Evolutionary conservation across 306 rosid species (phyloP).

Genomic region (Castanea mollissima): DNA sequence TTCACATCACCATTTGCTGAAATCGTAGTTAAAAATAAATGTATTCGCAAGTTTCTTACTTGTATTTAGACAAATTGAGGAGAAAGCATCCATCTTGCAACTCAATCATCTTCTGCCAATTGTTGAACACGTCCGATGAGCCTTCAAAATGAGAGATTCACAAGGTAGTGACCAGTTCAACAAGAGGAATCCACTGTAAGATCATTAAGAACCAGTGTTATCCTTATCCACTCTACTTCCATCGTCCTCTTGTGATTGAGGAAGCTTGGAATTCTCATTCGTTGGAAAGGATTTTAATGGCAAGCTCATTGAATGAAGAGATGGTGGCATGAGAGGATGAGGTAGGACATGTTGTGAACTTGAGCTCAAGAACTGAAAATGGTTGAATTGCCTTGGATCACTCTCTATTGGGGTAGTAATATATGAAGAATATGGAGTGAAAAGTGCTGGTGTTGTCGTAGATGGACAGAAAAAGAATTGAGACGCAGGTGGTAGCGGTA

Average conservation of each 20-base stretch:
- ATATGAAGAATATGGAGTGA: conserved; percentile 47
- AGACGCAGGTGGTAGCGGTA: conserved; percentile 31
- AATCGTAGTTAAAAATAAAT: neutral
- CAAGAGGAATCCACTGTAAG: neutral
- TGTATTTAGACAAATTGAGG: neutral
- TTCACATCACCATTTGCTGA: neutral
- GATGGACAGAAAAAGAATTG: conserved; percentile 48
- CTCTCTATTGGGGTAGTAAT: conserved; percentile 38
- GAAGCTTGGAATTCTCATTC: conserved; percentile 40
- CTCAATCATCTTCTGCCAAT: neutral
- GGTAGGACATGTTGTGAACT: conserved; percentile 33
- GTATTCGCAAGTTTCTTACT: neutral
- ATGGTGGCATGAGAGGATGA: conserved; percentile 45
- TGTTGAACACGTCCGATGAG: conserved; percentile 14
- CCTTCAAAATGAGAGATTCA: neutral
- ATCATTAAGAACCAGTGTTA: conserved; percentile 29
- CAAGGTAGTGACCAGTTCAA: conserved; percentile 5
- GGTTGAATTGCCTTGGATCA: conserved; percentile 41
- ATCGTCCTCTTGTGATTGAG: conserved; percentile 26
- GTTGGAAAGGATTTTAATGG: conserved; percentile 42
- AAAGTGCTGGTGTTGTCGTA: conserved; percentile 35
- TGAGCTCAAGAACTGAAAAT: conserved; percentile 54
- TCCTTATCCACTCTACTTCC: conserved; percentile 22
- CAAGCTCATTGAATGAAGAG: conserved; percentile 36
- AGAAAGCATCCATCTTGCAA: neutral